Percentiles rank a stretch among this genome's conserved stretches.
Conservation (phyloP, 1,284 basidiomycete genomes). For the Phellinidium pouzarii region DNA sequence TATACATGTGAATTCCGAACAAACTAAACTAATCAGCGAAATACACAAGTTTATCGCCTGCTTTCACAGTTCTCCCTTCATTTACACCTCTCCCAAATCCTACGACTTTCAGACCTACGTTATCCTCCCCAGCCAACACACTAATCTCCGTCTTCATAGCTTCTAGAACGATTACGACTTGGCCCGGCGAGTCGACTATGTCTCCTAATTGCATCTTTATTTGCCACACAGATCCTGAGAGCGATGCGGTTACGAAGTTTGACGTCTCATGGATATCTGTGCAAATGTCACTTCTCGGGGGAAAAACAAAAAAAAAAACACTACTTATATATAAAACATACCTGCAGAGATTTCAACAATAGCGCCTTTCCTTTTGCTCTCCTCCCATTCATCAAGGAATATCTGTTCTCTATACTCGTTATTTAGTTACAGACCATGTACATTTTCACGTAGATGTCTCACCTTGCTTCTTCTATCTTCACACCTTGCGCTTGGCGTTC, state of each 20-base stretch:
- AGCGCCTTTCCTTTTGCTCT: conserved; percentile 11
- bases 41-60: conserved; percentile 39
- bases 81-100: conserved; percentile 35
- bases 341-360: background rate
- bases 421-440: background rate
- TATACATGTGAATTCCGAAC: conserved; percentile 27
- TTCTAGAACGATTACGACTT: conserved; percentile 53
- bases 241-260: conserved; percentile 32
- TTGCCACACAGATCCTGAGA: conserved; percentile 56
- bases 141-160: conserved; percentile 71
- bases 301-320: background rate
- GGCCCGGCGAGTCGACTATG: conserved; percentile 36
- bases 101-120: conserved; percentile 38
- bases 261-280: conserved; percentile 17
- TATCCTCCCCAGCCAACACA: conserved; percentile 38
- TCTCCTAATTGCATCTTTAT: conserved; percentile 42
- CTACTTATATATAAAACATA: background rate
- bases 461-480: conserved; percentile 37
- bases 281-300: too few relatives aligned
- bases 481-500: conserved; percentile 32
- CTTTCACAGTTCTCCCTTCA: conserved; percentile 37
- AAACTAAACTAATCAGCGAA: conserved; percentile 20
- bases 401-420: conserved; percentile 26
- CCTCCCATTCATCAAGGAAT: conserved; percentile 32
- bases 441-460: conserved; percentile 18